Percentiles rank a stretch among this genome's conserved stretches.
Conservation (phyloP, 441 rosid species). For the Bocquillonia castaneifolia region DNA sequence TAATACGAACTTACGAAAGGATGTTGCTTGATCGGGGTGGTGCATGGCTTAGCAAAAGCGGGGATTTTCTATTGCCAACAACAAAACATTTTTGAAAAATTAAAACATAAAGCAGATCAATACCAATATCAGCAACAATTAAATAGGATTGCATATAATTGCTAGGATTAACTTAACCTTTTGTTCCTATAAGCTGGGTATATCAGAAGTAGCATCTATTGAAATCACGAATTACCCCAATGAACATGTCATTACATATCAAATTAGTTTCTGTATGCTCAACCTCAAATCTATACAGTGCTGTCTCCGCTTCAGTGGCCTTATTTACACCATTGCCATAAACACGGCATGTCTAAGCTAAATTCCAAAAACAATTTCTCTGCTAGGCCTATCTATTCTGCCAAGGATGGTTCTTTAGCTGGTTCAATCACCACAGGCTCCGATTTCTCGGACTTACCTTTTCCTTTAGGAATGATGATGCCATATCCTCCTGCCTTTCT, state of each 20-base stretch:
- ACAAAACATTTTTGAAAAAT: no score
- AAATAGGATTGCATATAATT: constrained; percentile 17
- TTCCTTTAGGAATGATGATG: constrained; percentile 69
- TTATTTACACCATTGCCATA: constrained; percentile 6
- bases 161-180: constrained; percentile 2
- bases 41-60: no score
- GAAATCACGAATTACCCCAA: constrained; percentile 10
- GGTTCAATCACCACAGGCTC: constrained; percentile 57
- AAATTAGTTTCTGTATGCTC: constrained; percentile 2
- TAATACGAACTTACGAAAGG: no score
- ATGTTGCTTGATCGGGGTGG: no score
- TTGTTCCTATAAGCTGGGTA: constrained; percentile 2
- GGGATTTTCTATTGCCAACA: no score
- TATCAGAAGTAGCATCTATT: constrained; percentile 1
- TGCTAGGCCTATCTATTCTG: constrained; percentile 32
- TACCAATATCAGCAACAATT: no score
- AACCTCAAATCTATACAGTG: constrained; percentile 8
- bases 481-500: constrained; percentile 89
- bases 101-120: no score
- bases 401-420: constrained; percentile 42
- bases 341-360: neutral
- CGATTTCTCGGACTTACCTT: constrained; percentile 48
- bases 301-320: constrained; percentile 10
- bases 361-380: neutral
- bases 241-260: neutral